phyloP scores from a whole-genome alignment of 495 filamentous ascomycete species.

The Pseudomonodictys pantanalensis region DNA sequence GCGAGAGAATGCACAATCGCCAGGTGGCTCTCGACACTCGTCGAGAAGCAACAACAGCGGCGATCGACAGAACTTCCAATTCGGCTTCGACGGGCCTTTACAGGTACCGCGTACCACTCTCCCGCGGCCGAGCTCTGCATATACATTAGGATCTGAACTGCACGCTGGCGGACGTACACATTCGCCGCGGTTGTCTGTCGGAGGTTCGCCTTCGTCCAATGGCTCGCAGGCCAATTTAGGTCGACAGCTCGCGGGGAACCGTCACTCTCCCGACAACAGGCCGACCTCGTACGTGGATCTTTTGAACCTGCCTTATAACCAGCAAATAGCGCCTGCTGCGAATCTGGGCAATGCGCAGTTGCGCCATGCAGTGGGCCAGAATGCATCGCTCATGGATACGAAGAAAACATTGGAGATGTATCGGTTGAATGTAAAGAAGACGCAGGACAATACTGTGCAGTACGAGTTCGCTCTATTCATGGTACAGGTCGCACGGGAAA shows the following conservation, averaged over 20 bases:
- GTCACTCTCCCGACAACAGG: slow-evolving; percentile 70
- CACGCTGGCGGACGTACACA: slow-evolving; percentile 59
- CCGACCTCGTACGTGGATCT: slow-evolving; percentile 82
- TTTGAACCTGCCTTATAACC: slow-evolving; percentile 79
- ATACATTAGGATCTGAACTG: slow-evolving; percentile 68
- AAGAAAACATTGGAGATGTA: slow-evolving; percentile 97
- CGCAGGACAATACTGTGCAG: slow-evolving; percentile 78
- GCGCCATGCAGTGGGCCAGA: slow-evolving; percentile 73
- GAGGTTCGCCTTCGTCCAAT: slow-evolving; percentile 47
- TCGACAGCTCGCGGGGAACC: slow-evolving; percentile 33
- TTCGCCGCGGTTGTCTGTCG: slow-evolving; percentile 48
- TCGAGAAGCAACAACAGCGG: slow-evolving; percentile 28
- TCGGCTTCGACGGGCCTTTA: slow-evolving; percentile 25
- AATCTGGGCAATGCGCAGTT: slow-evolving; percentile 76
- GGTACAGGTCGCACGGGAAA: slow-evolving; percentile 77
- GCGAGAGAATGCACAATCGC: slow-evolving; percentile 21
- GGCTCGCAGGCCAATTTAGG: slow-evolving; percentile 36
- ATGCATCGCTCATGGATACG: slow-evolving; percentile 83
- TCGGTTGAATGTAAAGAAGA: slow-evolving; percentile 91
- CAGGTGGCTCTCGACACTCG: slow-evolving; percentile 27
- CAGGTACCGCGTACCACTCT: slow-evolving; percentile 49
- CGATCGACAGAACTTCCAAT: slow-evolving; percentile 10
- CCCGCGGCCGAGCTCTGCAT: slow-evolving; percentile 66
- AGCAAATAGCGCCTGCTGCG: slow-evolving; percentile 71
- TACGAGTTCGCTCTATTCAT: slow-evolving; percentile 96